Percentiles rank a stretch among this genome's conserved stretches.
Conservation (phyloP, 2,329 filamentous ascomycete species). For the Clarireedia paspali region DNA sequence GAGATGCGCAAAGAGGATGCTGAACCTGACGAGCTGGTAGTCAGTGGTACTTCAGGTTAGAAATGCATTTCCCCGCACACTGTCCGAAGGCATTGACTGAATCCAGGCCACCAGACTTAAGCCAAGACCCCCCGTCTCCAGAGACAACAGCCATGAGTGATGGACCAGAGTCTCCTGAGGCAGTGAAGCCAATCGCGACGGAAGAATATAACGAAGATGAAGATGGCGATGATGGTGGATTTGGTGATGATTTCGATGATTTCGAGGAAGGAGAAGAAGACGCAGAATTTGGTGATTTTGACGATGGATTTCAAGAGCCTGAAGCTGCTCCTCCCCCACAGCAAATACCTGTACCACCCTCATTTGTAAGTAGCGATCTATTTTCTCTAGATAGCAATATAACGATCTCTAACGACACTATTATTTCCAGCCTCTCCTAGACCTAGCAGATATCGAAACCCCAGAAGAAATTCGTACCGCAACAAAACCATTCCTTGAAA, state of each 20-base stretch:
- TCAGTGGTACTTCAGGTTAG: conserved; percentile 49
- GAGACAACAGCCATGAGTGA: too few species aligned
- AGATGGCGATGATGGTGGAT: conserved; percentile 41
- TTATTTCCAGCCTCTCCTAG: conserved; percentile 52
- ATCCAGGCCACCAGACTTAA: conserved; percentile 41
- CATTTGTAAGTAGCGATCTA: conserved; percentile 37
- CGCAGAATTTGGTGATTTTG: conserved; percentile 46
- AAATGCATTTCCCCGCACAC: conserved; percentile 21
- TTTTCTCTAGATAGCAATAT: conserved; percentile 12
- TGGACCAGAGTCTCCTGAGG: conserved; percentile 15
- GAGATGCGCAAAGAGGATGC: conserved; percentile 49
- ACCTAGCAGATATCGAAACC: conserved; percentile 53
- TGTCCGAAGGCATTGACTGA: conserved; percentile 50
- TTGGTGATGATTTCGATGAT: conserved; percentile 64
- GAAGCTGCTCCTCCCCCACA: conserved; percentile 33
- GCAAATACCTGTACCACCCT: conserved; percentile 28
- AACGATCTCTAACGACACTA: conserved; percentile 7
- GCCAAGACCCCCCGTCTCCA: conserved; percentile 8
- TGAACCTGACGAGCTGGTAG: conserved; percentile 51
- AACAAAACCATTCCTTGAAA: conserved; percentile 58
- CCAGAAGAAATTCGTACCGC: conserved; percentile 52
- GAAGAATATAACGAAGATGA: conserved; percentile 56
- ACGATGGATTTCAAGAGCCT: conserved; percentile 56
- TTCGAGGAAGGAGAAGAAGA: conserved; percentile 49
- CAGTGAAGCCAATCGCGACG: conserved; percentile 32